Evolutionary conservation across 257 asterid species (phyloP), one percentile per base, ranked within the genome.

Genomic region (Nemophila menziesii): DNA sequence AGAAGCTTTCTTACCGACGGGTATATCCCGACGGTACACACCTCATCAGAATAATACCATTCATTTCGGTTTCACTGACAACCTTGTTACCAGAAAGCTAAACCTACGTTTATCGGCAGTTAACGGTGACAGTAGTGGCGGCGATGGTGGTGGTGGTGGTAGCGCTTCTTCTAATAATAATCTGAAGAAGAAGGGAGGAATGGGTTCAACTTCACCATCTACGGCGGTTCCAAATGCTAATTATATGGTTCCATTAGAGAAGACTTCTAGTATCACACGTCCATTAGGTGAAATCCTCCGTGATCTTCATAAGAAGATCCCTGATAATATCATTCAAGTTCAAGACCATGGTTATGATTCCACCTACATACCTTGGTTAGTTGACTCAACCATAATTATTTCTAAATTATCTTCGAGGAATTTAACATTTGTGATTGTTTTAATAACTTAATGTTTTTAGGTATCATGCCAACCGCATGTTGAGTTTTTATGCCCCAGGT

Each of bases 401-500:
- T n/a, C n/a, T n/a, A n/a, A n/a, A n/a, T n/a, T n/a, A n/a, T n/a
- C n/a, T n/a, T n/a, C n/a, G n/a, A n/a, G n/a, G n/a, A n/a, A n/a
- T n/a, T n/a, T n/a, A n/a, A n/a, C n/a, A 1, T 20, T 56, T 14
- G 20, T 33, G 10, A 5, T 5, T 26, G 39, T 38, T 14, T 44
- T n/a, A n/a, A n/a, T n/a, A n/a, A n/a, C n/a, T n/a, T n/a, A n/a
- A n/a, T n/a, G n/a, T n/a, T n/a, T n/a, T 60, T 46, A 87, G 97
- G 97, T 83, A 78, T 77, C 97, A 87, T 33, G 95, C 97, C 53
- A 87, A 87, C 60, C 92, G 97, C 37, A 75, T 87, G 97, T 65
- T 87, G 71, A 87, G 97, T 67, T 87, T 87, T 69, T 82, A 87
- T 68, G 97, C 97, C 62, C 97, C 97, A 67, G 97, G 97, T 83